Conservation (phyloP, 2,329 filamentous ascomycete species). For the Aspergillus amoenus region DNA sequence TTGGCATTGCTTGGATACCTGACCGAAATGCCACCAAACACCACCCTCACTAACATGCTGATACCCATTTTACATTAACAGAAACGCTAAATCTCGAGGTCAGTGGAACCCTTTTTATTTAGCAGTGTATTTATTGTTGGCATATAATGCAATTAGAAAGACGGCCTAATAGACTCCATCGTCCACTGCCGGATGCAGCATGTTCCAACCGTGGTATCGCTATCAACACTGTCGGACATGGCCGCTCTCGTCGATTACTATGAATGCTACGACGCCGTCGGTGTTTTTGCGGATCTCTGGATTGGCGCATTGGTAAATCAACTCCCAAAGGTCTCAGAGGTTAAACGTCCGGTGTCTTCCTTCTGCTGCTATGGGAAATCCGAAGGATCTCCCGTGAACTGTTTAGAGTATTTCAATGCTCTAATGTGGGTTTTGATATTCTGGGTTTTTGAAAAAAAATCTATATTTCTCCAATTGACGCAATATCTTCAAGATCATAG, state of each 20-base stretch:
- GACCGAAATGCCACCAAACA: no score
- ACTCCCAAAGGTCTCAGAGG: not conserved
- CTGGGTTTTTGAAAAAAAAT: not conserved
- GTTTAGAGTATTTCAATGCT: not conserved
- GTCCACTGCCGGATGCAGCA: constrained; percentile 9
- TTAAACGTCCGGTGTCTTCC: no score
- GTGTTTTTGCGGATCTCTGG: constrained; percentile 19
- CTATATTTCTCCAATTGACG: not conserved
- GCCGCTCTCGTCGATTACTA: constrained; percentile 24
- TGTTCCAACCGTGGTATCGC: constrained; percentile 4
- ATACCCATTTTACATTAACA: no score
- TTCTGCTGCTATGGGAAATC: no score
- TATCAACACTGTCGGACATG: constrained; percentile 6
- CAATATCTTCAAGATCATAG: no score
- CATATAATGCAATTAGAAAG: no score
- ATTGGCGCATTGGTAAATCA: not conserved
- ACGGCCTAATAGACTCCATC: no score
- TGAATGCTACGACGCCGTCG: constrained; percentile 18
- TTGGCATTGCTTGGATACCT: no score
- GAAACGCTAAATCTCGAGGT: no score
- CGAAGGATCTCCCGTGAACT: not conserved
- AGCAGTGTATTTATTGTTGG: no score
- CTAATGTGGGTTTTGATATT: not conserved
- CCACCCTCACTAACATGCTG: no score
- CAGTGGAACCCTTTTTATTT: no score